These are phyloP conservation scores for Eucalyptus shirleyi DNA, from an alignment of 345 rosid genomes.

Conservation along the genomic window DNA sequence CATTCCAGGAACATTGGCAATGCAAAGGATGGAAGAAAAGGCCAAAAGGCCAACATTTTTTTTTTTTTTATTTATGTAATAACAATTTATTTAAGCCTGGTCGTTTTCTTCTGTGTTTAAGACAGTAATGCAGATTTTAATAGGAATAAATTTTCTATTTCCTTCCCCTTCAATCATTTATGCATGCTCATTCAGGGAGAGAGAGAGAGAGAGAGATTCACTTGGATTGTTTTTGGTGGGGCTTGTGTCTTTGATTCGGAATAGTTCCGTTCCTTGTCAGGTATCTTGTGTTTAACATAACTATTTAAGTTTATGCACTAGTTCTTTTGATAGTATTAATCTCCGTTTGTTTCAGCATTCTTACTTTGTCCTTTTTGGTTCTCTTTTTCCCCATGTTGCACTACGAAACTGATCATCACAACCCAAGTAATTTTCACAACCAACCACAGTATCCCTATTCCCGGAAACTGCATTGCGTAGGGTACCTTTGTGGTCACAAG, in stretches of 20 bases:
- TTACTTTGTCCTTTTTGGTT: neutral
- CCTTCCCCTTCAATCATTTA: neutral
- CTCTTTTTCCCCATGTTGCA: neutral
- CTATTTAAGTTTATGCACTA: neutral
- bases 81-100: neutral
- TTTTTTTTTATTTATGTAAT: no score
- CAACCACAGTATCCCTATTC: neutral
- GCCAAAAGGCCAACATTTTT: neutral
- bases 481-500: neutral
- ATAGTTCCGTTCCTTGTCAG: neutral
- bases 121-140: neutral
- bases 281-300: neutral
- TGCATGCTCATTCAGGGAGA: neutral
- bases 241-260: neutral
- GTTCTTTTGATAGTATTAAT: neutral
- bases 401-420: neutral
- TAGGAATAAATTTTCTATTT: neutral
- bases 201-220: neutral
- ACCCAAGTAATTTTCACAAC: neutral
- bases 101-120: neutral
- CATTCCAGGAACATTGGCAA: neutral
- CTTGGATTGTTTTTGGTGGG: neutral
- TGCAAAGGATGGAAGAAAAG: neutral
- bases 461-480: neutral
- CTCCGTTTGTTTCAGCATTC: neutral